phyloP scores from a whole-genome alignment of 768 basidiomycete genomes.

The Russula virescens region DNA sequence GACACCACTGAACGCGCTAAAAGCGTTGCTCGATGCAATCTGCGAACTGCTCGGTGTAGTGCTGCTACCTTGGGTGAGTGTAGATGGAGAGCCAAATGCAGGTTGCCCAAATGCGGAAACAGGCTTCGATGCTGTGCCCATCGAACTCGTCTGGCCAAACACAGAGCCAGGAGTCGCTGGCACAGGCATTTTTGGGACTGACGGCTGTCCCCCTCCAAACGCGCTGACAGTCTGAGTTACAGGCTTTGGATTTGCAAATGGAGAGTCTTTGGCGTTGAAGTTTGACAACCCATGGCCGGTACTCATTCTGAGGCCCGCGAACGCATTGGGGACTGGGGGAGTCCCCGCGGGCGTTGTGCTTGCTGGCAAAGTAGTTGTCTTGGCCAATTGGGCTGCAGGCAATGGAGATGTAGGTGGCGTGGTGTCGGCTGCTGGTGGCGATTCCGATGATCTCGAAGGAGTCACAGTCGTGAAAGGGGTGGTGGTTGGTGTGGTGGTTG shows the following conservation, averaged over 20 bases:
- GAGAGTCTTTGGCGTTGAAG: slow-evolving; percentile 25
- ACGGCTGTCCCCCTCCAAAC: slow-evolving; percentile 6
- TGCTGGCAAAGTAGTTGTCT: neutral
- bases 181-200: slow-evolving; percentile 26
- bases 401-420: slow-evolving; percentile 2
- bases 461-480: neutral
- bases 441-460: neutral
- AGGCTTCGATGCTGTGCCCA: neutral
- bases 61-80: neutral
- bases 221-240: slow-evolving; percentile 21
- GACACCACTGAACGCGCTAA: slow-evolving; percentile 34
- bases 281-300: slow-evolving; percentile 20
- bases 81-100: slow-evolving; percentile 33
- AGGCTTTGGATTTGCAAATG: slow-evolving; percentile 26
- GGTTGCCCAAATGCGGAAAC: slow-evolving; percentile 35
- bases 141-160: slow-evolving; percentile 32
- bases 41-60: slow-evolving; percentile 27
- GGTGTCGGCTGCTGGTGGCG: neutral
- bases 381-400: neutral
- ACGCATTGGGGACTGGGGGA: slow-evolving; percentile 20
- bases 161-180: slow-evolving; percentile 31
- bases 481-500: neutral
- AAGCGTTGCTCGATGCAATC: slow-evolving; percentile 33
- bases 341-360: slow-evolving; percentile 28
- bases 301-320: slow-evolving; percentile 20